These are phyloP conservation scores for Cymodocea nodosa DNA, from an alignment of 116 monocot species.

Conservation along the genomic window DNA sequence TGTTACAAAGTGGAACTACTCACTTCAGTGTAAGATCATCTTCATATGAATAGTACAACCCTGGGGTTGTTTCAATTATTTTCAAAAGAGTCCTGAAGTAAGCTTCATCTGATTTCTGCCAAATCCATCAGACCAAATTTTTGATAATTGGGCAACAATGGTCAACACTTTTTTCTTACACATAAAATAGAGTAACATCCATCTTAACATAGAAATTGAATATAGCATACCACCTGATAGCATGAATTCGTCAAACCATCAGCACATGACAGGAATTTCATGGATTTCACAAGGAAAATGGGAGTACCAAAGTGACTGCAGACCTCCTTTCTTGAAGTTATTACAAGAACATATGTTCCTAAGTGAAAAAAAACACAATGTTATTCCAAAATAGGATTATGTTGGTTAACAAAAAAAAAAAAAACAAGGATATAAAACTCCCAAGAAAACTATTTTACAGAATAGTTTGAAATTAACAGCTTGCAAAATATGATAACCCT, in stretches of 20 bases:
- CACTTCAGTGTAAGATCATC: slow-evolving; percentile 83
- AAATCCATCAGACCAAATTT: slow-evolving; percentile 7
- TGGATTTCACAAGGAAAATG: slow-evolving; percentile 46
- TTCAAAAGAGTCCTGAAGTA: slow-evolving; percentile 84
- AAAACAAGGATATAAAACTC: no score
- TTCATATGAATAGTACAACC: slow-evolving; percentile 86
- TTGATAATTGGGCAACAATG: background rate
- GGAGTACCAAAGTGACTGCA: slow-evolving; percentile 47
- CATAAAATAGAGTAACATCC: background rate
- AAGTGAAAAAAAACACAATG: background rate
- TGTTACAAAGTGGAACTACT: slow-evolving; percentile 11
- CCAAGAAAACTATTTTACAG: no score
- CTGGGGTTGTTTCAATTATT: slow-evolving; percentile 65
- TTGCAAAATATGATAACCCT: no score
- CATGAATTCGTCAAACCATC: slow-evolving; percentile 45
- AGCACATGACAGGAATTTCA: slow-evolving; percentile 73
- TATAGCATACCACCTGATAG: slow-evolving; percentile 48
- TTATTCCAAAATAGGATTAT: background rate
- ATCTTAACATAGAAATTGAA: background rate
- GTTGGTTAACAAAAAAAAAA: no score
- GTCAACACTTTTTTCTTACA: background rate
- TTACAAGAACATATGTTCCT: slow-evolving; percentile 77
- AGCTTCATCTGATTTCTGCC: slow-evolving; percentile 83
- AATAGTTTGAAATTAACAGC: no score
- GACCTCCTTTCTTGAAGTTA: slow-evolving; percentile 64